Evolutionary conservation across 768 basidiomycete species (phyloP).

Genomic region (Leccinum pellstonianum): DNA sequence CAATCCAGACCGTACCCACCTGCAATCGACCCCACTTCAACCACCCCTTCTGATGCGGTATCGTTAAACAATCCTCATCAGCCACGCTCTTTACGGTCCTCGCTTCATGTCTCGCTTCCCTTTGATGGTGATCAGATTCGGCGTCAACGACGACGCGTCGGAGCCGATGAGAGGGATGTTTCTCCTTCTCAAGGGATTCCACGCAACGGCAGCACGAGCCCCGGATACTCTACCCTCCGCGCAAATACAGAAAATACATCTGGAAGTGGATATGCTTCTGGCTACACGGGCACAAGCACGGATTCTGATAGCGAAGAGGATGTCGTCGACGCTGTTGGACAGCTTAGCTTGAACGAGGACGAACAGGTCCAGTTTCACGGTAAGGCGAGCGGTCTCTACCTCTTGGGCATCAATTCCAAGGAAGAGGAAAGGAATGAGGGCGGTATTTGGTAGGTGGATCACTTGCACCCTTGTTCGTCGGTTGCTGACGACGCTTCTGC

Average conservation of each 20-base stretch:
- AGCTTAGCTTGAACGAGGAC: slow-evolving; percentile 85
- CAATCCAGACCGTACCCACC: slow-evolving; percentile 8
- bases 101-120: slow-evolving; percentile 12
- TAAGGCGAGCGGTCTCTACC: slow-evolving; percentile 76
- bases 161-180: slow-evolving; percentile 13
- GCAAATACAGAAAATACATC: slow-evolving; percentile 12
- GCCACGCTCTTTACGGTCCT: slow-evolving; percentile 5
- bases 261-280: slow-evolving; percentile 22
- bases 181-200: slow-evolving; percentile 10
- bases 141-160: slow-evolving; percentile 39
- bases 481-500: slow-evolving; percentile 12
- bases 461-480: slow-evolving; percentile 9
- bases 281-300: slow-evolving; percentile 32
- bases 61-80: slow-evolving; percentile 16
- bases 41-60: slow-evolving; percentile 6
- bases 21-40: background rate
- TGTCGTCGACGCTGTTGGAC: slow-evolving; percentile 73
- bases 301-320: slow-evolving; percentile 42
- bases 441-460: slow-evolving; percentile 64
- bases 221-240: slow-evolving; percentile 17
- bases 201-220: slow-evolving; percentile 20
- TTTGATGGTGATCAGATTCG: slow-evolving; percentile 36
- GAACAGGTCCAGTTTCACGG: slow-evolving; percentile 85
- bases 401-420: slow-evolving; percentile 61
- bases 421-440: slow-evolving; percentile 68